These are phyloP conservation scores for Thozetella sp. DNA, from an alignment of 495 filamentous ascomycete genomes.

Conservation along the genomic window DNA sequence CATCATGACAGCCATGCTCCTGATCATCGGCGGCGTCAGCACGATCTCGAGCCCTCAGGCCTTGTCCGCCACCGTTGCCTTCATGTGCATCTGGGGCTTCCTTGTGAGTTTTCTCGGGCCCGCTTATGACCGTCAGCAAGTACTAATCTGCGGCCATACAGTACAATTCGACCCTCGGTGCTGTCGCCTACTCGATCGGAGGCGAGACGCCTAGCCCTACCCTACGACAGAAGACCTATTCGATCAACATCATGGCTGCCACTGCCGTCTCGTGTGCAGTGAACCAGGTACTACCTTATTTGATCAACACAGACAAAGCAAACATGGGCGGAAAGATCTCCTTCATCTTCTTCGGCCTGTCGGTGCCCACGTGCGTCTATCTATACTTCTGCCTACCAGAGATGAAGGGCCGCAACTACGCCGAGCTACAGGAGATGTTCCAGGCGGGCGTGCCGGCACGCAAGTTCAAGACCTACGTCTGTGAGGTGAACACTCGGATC, in stretches of 20 bases:
- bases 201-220: not conserved
- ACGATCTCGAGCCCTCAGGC: not conserved
- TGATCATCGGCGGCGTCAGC: not conserved
- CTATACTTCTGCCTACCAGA: conserved; percentile 20
- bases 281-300: not conserved
- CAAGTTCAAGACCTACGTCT: conserved; percentile 30
- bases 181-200: not conserved
- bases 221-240: not conserved
- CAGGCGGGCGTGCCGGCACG: conserved; percentile 41
- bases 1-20: not conserved
- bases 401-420: conserved; percentile 46
- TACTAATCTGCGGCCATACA: not conserved
- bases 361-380: not conserved
- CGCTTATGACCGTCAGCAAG: no score
- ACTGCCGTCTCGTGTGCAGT: not conserved
- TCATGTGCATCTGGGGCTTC: not conserved
- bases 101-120: not conserved
- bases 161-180: not conserved
- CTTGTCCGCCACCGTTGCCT: not conserved
- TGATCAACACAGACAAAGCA: not conserved
- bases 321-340: not conserved
- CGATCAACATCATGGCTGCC: conserved; percentile 2
- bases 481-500: no score
- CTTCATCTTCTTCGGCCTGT: conserved; percentile 1
- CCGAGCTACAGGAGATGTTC: conserved; percentile 56